A percentile compares a stretch with the other conserved stretches of the same genome.
Evolutionary conservation across 129 eudicot genomes (phyloP).

Genomic region (Smallanthus sonchifolius): DNA sequence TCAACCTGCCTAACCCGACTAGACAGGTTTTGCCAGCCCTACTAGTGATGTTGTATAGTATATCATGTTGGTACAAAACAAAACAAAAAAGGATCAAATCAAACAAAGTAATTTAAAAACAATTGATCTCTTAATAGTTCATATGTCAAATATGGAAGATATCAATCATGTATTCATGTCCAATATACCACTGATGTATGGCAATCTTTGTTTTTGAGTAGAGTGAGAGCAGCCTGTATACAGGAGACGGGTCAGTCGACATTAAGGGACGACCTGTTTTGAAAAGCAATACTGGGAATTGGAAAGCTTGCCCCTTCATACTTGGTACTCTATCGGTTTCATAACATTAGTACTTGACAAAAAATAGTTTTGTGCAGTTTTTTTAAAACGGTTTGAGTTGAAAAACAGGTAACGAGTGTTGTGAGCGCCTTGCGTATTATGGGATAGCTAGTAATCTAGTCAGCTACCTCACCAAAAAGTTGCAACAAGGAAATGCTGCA

Average conservation of each 20-base stretch:
- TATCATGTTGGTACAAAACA: neutral
- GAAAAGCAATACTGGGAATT: constrained; percentile 67
- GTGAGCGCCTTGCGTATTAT: constrained; percentile 76
- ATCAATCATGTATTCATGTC: neutral
- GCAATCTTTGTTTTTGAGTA: neutral
- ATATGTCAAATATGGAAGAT: neutral
- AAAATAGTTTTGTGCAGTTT: neutral
- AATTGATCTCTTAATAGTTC: neutral
- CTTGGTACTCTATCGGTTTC: constrained; percentile 36
- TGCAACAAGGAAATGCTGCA: constrained; percentile 61
- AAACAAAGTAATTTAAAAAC: neutral
- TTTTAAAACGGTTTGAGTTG: neutral
- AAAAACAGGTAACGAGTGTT: constrained; percentile 64
- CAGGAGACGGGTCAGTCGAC: constrained; percentile 76
- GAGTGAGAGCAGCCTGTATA: constrained; percentile 44
- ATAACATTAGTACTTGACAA: neutral
- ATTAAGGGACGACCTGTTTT: constrained; percentile 56
- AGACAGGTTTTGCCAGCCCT: too few relatives aligned
- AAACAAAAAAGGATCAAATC: neutral
- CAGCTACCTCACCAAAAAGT: constrained; percentile 57
- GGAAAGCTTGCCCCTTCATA: constrained; percentile 85
- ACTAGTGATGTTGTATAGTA: neutral
- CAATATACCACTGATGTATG: neutral
- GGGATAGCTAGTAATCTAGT: constrained; percentile 68
- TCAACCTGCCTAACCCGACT: too few relatives aligned